Conservation (phyloP, 1,139 yeast genomes). For the Suhomyces choctaworum region DNA sequence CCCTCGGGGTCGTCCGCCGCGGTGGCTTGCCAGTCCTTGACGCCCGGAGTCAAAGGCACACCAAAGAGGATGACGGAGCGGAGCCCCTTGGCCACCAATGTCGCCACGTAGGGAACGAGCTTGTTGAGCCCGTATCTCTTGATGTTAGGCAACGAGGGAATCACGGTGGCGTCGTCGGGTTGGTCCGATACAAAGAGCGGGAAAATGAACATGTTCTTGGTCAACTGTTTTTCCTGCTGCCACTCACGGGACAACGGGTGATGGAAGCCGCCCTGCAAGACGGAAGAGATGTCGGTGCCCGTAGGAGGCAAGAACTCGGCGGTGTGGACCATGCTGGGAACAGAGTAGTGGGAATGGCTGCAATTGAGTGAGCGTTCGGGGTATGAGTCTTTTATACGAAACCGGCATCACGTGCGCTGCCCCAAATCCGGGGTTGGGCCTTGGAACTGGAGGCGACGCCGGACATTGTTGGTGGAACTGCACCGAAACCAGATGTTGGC, state of each 20-base stretch:
- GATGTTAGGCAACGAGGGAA: slow-evolving; percentile 83
- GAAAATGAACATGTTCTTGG: slow-evolving; percentile 87
- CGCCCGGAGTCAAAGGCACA: slow-evolving; percentile 73
- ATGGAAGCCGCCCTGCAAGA: slow-evolving; percentile 91
- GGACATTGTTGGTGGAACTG: no score
- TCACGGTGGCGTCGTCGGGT: slow-evolving; percentile 74
- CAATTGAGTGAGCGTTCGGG: no score
- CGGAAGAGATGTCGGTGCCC: slow-evolving; percentile 68
- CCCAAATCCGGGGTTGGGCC: no score
- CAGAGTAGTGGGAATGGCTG: no score
- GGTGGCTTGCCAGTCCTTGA: slow-evolving; percentile 79
- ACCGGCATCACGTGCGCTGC: no score
- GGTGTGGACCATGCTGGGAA: slow-evolving; percentile 46
- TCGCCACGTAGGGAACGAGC: slow-evolving; percentile 67
- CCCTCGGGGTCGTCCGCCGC: slow-evolving; percentile 97
- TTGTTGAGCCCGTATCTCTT: slow-evolving; percentile 83
- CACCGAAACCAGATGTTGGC: no score
- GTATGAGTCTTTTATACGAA: no score
- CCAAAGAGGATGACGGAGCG: slow-evolving; percentile 89
- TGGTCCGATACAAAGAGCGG: slow-evolving; percentile 85
- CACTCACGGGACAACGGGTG: slow-evolving; percentile 87
- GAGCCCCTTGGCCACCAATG: slow-evolving; percentile 78
- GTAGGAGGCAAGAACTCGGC: slow-evolving; percentile 66
- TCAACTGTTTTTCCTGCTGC: slow-evolving; percentile 83
- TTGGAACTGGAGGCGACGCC: no score